phyloP scores from a whole-genome alignment of 306 rosid genomes.

The Vachellia collinsii region DNA sequence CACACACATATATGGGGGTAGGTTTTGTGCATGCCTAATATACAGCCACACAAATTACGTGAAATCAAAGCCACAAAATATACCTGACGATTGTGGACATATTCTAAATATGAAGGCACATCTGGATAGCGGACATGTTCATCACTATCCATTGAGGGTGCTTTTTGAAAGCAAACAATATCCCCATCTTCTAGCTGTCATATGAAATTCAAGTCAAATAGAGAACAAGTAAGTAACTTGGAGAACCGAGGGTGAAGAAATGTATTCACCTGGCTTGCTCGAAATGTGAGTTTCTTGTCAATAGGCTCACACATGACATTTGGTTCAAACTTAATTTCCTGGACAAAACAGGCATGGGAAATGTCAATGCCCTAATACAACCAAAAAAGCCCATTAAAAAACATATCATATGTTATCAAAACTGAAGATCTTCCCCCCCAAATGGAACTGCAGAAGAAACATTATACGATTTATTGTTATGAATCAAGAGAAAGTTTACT shows the following conservation, averaged over 20 bases:
- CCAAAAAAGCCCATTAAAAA: neutral
- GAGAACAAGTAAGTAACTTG: conserved; percentile 9
- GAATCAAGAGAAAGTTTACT: conserved; percentile 20
- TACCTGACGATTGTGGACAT: conserved; percentile 94
- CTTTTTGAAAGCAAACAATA: conserved; percentile 87
- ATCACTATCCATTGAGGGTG: conserved; percentile 24
- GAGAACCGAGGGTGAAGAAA: conserved; percentile 4
- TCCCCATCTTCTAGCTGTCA: conserved; percentile 96
- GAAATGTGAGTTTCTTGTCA: conserved; percentile 83
- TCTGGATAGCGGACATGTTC: conserved; percentile 66
- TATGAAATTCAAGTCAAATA: conserved; percentile 28
- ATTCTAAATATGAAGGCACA: conserved; percentile 93
- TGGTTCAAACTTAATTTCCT: conserved; percentile 99
- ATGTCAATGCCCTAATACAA: conserved; percentile 22
- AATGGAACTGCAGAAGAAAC: conserved; percentile 12
- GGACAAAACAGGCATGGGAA: conserved; percentile 28
- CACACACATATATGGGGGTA: neutral
- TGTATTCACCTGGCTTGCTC: conserved; percentile 78
- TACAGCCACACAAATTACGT: neutral
- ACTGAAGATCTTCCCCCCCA: conserved; percentile 5
- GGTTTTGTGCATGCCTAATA: neutral
- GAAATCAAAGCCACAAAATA: conserved; percentile 2
- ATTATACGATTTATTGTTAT: conserved; percentile 14
- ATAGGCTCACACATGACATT: conserved; percentile 95
- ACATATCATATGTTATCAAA: conserved; percentile 2